These are phyloP conservation scores for Ceriops decandra DNA, from an alignment of 345 rosid species.

Conservation along the genomic window DNA sequence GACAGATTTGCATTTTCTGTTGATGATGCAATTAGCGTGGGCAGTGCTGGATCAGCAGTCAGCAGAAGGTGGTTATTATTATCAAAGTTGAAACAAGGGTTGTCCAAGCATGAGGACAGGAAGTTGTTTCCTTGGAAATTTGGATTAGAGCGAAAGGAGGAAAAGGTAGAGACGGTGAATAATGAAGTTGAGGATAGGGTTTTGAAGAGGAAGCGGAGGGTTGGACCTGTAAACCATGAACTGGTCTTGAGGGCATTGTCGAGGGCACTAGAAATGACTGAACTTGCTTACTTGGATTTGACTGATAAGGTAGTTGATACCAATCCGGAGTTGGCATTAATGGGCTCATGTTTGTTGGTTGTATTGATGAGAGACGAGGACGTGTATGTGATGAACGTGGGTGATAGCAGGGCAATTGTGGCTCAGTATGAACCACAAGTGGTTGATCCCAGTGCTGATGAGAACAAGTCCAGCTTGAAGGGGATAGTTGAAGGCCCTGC, in stretches of 20 bases:
- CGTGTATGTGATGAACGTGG: constrained; percentile 94
- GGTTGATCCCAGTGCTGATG: constrained; percentile 34
- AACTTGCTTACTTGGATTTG: constrained; percentile 82
- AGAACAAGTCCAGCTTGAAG: constrained; percentile 37
- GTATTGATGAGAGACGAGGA: constrained; percentile 94
- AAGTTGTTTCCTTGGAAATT: constrained; percentile 78
- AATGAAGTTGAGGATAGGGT: constrained; percentile 49
- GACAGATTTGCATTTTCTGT: constrained; percentile 88
- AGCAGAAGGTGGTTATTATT: constrained; percentile 77
- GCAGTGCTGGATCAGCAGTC: constrained; percentile 57
- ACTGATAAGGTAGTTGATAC: constrained; percentile 82
- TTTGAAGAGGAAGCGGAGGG: constrained; percentile 61
- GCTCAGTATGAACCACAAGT: constrained; percentile 63
- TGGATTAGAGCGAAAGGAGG: constrained; percentile 61
- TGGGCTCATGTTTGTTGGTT: constrained; percentile 95
- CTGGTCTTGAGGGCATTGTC: constrained; percentile 79
- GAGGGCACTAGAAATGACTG: constrained; percentile 71
- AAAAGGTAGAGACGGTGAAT: constrained; percentile 47
- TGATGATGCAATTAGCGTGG: constrained; percentile 70
- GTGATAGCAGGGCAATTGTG: constrained; percentile 95
- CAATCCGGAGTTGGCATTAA: constrained; percentile 92
- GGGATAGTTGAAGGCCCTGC: constrained; percentile 50
- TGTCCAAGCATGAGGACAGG: constrained; percentile 61
- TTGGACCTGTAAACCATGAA: constrained; percentile 71
- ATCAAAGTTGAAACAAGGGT: constrained; percentile 81